Evolutionary conservation across 306 rosid genomes (phyloP), one percentile per base, ranked within the genome.

Genomic region (Inga laurina): DNA sequence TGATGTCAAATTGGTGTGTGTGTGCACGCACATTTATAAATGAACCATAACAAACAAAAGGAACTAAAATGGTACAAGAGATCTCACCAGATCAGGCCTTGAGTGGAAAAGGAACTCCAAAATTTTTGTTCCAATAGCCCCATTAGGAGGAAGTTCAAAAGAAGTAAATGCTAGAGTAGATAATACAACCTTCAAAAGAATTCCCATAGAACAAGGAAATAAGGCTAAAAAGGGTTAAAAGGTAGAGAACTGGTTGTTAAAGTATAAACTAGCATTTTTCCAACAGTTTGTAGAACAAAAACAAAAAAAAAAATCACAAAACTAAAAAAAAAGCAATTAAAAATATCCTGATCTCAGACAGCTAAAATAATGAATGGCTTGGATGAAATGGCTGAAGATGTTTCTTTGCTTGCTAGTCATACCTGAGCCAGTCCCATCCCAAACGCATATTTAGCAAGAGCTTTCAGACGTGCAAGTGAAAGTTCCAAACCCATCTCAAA

Each of bases 401-500:
- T 51, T 51, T 51, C 57, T 16, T 51, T 51, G 21, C 21, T 8
- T 14, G 57, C 57, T 51, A 4, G 19, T 16, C 62, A 79, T 92
- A 96, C 99, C 99, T 96, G 95, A 70, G 91, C 83, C 83, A 91
- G 84, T 65, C 93, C 95, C 91, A 91, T 82, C 81, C 93, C 95
- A 13, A 91, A 91, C 68, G 95, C 95, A 84, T 75, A 90, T 84
- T 86, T 90, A 39, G 95, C 93, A 76, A 91, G 93, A 76, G 95
- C 95, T 86, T 91, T 90, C 75, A 91, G 88, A 76, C 93, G 93
- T 22, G 91, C 92, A 81, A 90, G 91, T 61, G 59, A 51, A 76
- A 91, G 93, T 85, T 91, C 95, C 56, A 91, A 87, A 78, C 95
- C 95, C 95, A 91, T 91, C 88, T 91, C 95, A 79, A 91, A 91